Base-by-base conservation (phyloP, 768 basidiomycete species). In the Paxillus involutus region DNA sequence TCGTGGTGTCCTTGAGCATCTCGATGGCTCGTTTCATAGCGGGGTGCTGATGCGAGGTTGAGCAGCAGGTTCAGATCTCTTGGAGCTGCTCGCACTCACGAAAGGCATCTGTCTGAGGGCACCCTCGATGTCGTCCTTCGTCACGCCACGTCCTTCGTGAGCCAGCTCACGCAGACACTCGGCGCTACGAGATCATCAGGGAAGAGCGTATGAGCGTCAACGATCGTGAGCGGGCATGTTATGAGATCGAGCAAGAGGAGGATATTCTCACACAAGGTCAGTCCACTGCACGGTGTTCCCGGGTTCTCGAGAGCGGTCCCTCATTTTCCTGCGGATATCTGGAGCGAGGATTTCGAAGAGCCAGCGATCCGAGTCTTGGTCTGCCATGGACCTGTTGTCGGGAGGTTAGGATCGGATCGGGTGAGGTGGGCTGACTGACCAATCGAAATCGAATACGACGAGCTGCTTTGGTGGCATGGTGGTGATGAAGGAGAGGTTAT, bases 281-380 rank as follows among this genome's bases (percentile, higher is more conserved):
- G 95, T 98, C 88, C 94, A 99, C 67, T 97, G 92, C 26, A 79
- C 67, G 13, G 56, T 80, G 70, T 8, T 71, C 60, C 68, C 90
- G 81, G 61, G 85, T 75, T 21, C 75, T 76, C 64, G 90, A 80
- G 33, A 0, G 1, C 57, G 64, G 47, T 64, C 62, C 30, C 41
- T 29, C 78, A 97, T 84, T 66, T 89, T 84, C 44, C 91, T 77
- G 50, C 97, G 89, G 42, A 98, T 77, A 61, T 91, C 84, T 2
- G 88, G 87, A 0, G 86, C 89, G 33, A 94, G 80, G 53, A 96
- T 92, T 69, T 95, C 92, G 59, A 92, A 86, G 55, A 94, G 75
- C 83, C 89, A 99, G 72, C 94, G 78, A 72, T 98, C 97, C 1
- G 94, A 88, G 75, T 99, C 97, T 75, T 98, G 95, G 74, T 99